Percentiles rank a stretch among this genome's conserved stretches.
phyloP scores from a whole-genome alignment of 2,329 filamentous ascomycete species.

The Shiraia sp. region DNA sequence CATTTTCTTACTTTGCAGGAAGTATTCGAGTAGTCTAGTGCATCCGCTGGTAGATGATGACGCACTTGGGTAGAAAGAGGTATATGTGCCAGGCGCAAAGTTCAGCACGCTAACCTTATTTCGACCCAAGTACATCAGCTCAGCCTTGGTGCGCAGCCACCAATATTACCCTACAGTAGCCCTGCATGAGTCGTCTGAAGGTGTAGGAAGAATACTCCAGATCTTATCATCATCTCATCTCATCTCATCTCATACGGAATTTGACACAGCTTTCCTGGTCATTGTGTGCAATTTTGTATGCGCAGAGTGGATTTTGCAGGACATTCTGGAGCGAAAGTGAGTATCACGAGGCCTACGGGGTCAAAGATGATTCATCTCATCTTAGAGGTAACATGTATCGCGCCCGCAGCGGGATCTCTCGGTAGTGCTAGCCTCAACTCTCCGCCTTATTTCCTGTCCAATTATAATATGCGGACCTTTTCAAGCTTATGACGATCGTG shows the following conservation, averaged over 20 bases:
- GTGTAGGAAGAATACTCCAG: constrained; percentile 24
- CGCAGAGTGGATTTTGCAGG: too few species aligned
- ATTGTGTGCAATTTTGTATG: constrained; percentile 9
- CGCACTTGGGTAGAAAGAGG: too few species aligned
- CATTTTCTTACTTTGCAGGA: constrained; percentile 2
- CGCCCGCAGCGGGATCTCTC: constrained; percentile 28
- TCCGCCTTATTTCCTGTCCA: constrained; percentile 19
- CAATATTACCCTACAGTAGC: constrained; percentile 44
- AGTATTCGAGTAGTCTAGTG: constrained; percentile 2
- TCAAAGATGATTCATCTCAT: too few species aligned
- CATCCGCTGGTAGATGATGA: constrained; percentile 15
- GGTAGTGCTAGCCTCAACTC: constrained; percentile 6
- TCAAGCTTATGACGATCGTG: constrained; percentile 10
- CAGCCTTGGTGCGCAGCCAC: constrained; percentile 37
- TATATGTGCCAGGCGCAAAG: too few species aligned
- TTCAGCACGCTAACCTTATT: constrained; percentile 14
- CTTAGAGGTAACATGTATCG: too few species aligned
- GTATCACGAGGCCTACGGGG: too few species aligned
- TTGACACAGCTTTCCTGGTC: constrained; percentile 1
- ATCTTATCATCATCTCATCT: too few species aligned
- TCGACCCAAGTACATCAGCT: constrained; percentile 12
- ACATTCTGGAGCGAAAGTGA: too few species aligned
- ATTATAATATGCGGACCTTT: constrained; percentile 17
- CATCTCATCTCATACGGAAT: not conserved
- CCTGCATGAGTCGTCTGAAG: constrained; percentile 39